Base-by-base conservation (phyloP, 352 stramenopile species). In the Pythium apleroticum region DNA sequence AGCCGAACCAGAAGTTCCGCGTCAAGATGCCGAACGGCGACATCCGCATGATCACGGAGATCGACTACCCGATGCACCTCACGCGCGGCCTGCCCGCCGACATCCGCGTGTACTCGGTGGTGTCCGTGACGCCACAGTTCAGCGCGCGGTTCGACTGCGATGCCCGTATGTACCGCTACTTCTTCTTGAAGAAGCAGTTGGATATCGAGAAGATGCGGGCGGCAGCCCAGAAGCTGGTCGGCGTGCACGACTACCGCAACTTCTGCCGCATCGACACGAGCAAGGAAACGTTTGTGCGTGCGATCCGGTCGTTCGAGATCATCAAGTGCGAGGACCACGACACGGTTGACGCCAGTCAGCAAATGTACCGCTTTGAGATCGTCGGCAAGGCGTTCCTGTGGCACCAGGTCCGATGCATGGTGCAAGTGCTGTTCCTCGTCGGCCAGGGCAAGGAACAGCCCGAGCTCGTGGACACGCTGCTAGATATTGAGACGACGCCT, bases 401-500 rank as follows among this genome's bases (percentile, higher is more conserved):
- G 98, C 98, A 99, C 82, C 98, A 99, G 78, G 98, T 99, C 66
- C 93, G 98, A 37, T 99, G 96, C 76, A 99, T 99, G 77, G 96
- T 98, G 33, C 80, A 96, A 4, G 83, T 99, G 27, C 71, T 99
- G 14, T 99, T 99, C 69, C 74, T 99, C 31, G 85, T 99, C 46
- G 98, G 97, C 11, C 80, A 88, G 15, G 83, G 90, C 31, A 81
- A 89, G 25, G 98, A 99, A 73, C 62, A 86, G n/a, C 91, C 96
- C 0, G 69, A 74, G 8, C 78, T 99, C 20, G 81, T 99, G 20
- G 65, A 84, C 25, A 69, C 86, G 35, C 78, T 99, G 27, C 77
- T 99, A 19, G 90, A 99, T 75, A 89, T 99, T n/a, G 71, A 80
- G 46, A 64, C 76, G 56, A 92, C 76, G n/a, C 88, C 88, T 8